Evolutionary conservation across 345 rosid species (phyloP), one percentile per base, ranked within the genome.

Genomic region (Ailanthus altissimus): DNA sequence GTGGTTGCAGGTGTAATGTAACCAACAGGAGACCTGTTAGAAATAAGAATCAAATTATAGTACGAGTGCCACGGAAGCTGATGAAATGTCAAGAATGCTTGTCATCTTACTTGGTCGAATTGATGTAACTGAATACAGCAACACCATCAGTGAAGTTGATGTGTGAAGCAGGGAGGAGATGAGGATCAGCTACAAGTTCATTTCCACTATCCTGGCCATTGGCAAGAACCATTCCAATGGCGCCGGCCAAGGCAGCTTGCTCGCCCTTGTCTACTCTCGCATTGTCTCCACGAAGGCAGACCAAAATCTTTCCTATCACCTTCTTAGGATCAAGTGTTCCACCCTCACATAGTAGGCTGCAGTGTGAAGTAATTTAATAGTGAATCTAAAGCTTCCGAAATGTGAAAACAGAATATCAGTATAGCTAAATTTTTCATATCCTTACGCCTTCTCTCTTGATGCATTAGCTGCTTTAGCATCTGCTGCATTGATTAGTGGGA

Each of bases 161-260:
- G 5, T 96, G 94, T 23, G 94, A 67, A 13, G 94, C 90, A 0
- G 98, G 99, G 40, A 93, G 91, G 67, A 92, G 79, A 81, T 91
- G 95, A 0, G 93, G 85, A 72, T 90, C 97, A 0, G 90, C 83
- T 1, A 32, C 16, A 61, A 90, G 67, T 59, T 88, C 89, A 42
- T 90, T 85, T 38, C 88, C 99, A 0, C 50, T 59, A 6, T 23
- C 20, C 47, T 68, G 62, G 70, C 70, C 58, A 64, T 92, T 93
- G 57, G 85, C 91, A 9, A 96, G 92, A 57, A 96, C 85, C 97
- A 96, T 89, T 38, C 98, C 97, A 0, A 80, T 89, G 0, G 94
- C 98, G 0, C 99, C 98, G 1, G 86, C 97, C 72, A 84, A 73
- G 36, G 83, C 81, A 21, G 91, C 92, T 47, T 86, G 85, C 49